A percentile compares a stretch with the other conserved stretches of the same genome.
These are phyloP conservation scores for Penicillium decumbens DNA, from an alignment of 2,329 filamentous ascomycete genomes.

Conservation along the genomic window DNA sequence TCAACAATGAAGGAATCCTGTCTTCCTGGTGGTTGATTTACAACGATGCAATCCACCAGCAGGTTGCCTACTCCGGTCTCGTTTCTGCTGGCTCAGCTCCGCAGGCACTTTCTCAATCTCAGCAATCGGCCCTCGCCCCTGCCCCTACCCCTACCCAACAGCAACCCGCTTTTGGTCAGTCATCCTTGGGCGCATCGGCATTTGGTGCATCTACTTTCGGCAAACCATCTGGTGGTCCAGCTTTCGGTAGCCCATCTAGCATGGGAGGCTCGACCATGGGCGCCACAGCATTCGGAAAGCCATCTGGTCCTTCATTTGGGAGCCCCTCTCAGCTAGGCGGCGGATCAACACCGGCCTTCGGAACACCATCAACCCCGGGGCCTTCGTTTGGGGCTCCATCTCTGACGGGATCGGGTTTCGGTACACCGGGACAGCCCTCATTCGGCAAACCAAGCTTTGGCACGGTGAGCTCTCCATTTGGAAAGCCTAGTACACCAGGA, in stretches of 20 bases:
- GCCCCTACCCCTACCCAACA: constrained; percentile 7
- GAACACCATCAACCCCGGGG: constrained; percentile 27
- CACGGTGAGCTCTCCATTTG: constrained; percentile 19
- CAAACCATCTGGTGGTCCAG: constrained; percentile 22
- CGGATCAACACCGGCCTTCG: constrained; percentile 26
- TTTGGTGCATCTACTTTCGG: constrained; percentile 38
- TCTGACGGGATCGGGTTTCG: constrained; percentile 17
- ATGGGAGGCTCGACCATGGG: constrained; percentile 20
- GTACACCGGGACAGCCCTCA: constrained; percentile 30
- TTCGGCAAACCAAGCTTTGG: constrained; percentile 5
- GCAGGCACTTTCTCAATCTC: constrained; percentile 15
- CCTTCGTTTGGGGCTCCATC: constrained; percentile 36
- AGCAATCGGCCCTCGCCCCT: constrained; percentile 6
- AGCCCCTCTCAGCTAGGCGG: constrained; percentile 26
- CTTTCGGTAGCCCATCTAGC: constrained; percentile 26
- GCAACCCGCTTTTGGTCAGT: constrained; percentile 28
- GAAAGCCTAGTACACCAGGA: constrained; percentile 29
- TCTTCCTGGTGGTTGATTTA: constrained; percentile 90
- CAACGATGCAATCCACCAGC: constrained; percentile 72
- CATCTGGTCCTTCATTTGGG: constrained; percentile 27
- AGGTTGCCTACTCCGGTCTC: constrained; percentile 69
- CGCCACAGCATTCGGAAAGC: constrained; percentile 28
- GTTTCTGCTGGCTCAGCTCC: constrained; percentile 28
- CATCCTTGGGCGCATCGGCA: constrained; percentile 23
- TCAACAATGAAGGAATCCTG: constrained; percentile 85